Conservation (phyloP, 441 rosid genomes). For the Mallotus japonicus region DNA sequence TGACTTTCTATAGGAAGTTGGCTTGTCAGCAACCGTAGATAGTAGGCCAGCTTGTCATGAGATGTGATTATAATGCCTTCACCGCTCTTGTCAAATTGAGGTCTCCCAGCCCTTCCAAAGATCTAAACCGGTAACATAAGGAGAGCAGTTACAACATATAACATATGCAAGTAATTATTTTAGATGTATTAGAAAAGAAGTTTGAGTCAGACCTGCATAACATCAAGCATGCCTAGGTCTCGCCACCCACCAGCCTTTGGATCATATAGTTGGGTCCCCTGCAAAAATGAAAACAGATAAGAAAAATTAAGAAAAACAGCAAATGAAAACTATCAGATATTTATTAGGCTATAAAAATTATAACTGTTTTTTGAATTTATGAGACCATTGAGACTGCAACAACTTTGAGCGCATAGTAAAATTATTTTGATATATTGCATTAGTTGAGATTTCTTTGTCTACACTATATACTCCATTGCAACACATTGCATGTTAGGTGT, state of each 20-base stretch:
- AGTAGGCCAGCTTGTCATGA: conserved; percentile 92
- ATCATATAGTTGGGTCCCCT: conserved; percentile 98
- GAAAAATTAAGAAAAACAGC: conserved; percentile 14
- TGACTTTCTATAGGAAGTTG: conserved; percentile 99
- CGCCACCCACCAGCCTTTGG: conserved; percentile 99
- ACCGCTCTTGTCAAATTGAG: conserved; percentile 99
- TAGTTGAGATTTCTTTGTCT: not conserved
- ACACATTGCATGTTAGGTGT: not conserved
- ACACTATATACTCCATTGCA: not conserved
- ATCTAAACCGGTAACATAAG: conserved; percentile 49
- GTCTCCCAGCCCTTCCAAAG: conserved; percentile 99
- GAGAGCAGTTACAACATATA: conserved; percentile 12
- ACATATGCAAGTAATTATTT: conserved; percentile 1
- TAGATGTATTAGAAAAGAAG: conserved; percentile 15
- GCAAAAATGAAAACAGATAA: conserved; percentile 25
- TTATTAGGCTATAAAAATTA: not conserved
- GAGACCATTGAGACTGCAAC: conserved; percentile 9
- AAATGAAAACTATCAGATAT: conserved; percentile 10
- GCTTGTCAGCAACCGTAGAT: conserved; percentile 84
- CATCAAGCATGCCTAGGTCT: conserved; percentile 99
- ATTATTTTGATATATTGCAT: not conserved
- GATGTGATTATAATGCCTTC: conserved; percentile 99
- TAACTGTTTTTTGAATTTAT: not conserved
- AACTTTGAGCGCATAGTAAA: not conserved
- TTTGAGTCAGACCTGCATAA: conserved; percentile 78